Evolutionary conservation across 2,329 filamentous ascomycete genomes (phyloP).

Genomic region (Chalaropsis thielavioides): DNA sequence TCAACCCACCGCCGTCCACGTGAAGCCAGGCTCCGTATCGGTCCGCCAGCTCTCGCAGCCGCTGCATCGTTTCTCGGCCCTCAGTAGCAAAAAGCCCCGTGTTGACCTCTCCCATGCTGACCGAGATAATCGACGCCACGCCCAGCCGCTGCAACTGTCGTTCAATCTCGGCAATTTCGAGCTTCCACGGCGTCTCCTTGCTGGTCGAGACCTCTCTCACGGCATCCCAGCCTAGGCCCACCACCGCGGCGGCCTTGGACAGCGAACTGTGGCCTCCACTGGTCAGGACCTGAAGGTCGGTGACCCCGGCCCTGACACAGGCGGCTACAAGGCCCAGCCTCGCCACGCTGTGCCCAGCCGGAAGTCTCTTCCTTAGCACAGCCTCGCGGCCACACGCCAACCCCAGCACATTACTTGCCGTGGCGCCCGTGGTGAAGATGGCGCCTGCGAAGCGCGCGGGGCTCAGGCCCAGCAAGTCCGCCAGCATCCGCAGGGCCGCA

Average conservation of each 20-base stretch:
- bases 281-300: slow-evolving; percentile 61
- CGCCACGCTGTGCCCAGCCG: slow-evolving; percentile 37
- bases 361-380: slow-evolving; percentile 33
- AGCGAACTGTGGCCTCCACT: slow-evolving; percentile 75
- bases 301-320: slow-evolving; percentile 47
- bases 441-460: slow-evolving; percentile 43
- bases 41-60: slow-evolving; percentile 56
- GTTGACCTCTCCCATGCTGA: slow-evolving; percentile 86
- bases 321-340: slow-evolving; percentile 56
- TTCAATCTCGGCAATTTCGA: slow-evolving; percentile 55
- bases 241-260: slow-evolving; percentile 65
- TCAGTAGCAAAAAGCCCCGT: slow-evolving; percentile 62
- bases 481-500: slow-evolving; percentile 52
- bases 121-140: slow-evolving; percentile 56
- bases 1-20: slow-evolving; percentile 54
- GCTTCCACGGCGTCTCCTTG: slow-evolving; percentile 42
- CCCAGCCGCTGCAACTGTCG: slow-evolving; percentile 36
- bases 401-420: slow-evolving; percentile 70
- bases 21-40: slow-evolving; percentile 71
- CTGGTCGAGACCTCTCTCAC: slow-evolving; percentile 46
- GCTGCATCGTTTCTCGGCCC: slow-evolving; percentile 43
- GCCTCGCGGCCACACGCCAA: slow-evolving; percentile 51
- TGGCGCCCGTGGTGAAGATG: slow-evolving; percentile 47
- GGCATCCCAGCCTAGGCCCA: slow-evolving; percentile 59
- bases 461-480: slow-evolving; percentile 49